A percentile compares a stretch with the other conserved stretches of the same genome.
Conservation (phyloP, 768 basidiomycete species). For the Hygrocybe punicea region DNA sequence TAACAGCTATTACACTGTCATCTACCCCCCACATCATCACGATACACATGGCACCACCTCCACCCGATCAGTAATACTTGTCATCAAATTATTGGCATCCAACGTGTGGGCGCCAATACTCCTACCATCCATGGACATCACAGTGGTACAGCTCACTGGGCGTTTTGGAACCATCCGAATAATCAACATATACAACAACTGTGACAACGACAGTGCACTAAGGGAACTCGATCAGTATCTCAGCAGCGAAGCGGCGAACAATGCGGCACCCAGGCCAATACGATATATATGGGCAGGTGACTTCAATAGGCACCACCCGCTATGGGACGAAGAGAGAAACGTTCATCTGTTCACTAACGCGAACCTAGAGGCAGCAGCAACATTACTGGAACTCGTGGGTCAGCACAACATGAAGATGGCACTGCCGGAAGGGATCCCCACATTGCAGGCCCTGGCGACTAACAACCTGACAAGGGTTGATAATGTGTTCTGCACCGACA, state of each 20-base stretch:
- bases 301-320: too few relatives aligned
- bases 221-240: slow-evolving; percentile 2
- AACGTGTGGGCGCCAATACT: slow-evolving; percentile 21
- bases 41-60: not conserved
- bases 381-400: slow-evolving; percentile 25
- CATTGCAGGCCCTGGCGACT: slow-evolving; percentile 24
- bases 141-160: too few relatives aligned
- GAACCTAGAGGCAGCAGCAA: slow-evolving; percentile 19
- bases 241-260: slow-evolving; percentile 27
- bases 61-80: slow-evolving; percentile 21
- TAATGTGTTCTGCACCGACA: too few relatives aligned
- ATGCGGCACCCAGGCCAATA: too few relatives aligned
- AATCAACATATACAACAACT: slow-evolving; percentile 29
- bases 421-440: slow-evolving; percentile 34
- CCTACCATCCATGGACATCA: too few relatives aligned
- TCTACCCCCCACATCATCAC: not conserved
- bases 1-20: slow-evolving; percentile 24
- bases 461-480: slow-evolving; percentile 38
- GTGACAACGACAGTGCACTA: slow-evolving; percentile 10
- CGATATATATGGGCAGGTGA: too few relatives aligned
- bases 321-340: too few relatives aligned
- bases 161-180: too few relatives aligned
- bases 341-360: slow-evolving; percentile 33
- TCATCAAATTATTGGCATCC: slow-evolving; percentile 16
- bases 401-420: slow-evolving; percentile 33